Base-by-base conservation (phyloP, 2,329 filamentous ascomycete genomes). In the Colletotrichum noveboracense region DNA sequence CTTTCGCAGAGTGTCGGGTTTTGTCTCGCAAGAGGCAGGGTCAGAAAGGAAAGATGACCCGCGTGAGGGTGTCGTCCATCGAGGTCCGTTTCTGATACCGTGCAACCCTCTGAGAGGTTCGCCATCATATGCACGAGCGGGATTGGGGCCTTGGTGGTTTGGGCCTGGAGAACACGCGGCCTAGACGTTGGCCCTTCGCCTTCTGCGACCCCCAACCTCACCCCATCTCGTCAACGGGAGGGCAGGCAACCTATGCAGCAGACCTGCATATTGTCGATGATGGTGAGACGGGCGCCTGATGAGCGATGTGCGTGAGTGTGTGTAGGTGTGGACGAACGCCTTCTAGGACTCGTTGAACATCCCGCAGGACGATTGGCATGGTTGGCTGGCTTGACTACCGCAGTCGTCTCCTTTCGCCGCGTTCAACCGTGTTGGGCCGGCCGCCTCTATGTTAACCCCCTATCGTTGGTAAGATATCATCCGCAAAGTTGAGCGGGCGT, bases 61-160 rank as follows among this genome's bases (percentile, higher is more conserved):
- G 71, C 48, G 58, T 60, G 28, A 58, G 62, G 71, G 67, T 61
- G 70, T 67, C 36, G 70, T 48, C 64, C 52, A 61, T 24, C 70
- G 68, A 32, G 36, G 68, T n/a, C 55, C 24, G 38, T 65, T 60
- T 60, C 55, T 38, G 36, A 69, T 56, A 69, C 34, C n/a, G 26
- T 14, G 38, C 34, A 28, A 38, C 21, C 24, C n/a, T 38, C 32
- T 56, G 16, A 14, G 58, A 26, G 12, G 32, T 10, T 43, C 30
- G n/a, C 61, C 32, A 38, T 38, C n/a, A 14, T n/a, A n/a, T 32
- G 30, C 21, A 21, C 60, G 21, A 34, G 34, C 30, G 60, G 18
- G 9, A 18, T 64, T 38, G 30, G 34, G 60, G 32, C n/a, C 26
- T 38, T 64, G n/a, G 30, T 10, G n/a, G 32, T 64, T 62, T 24